Evolutionary conservation across 345 rosid genomes (phyloP), one percentile per base, ranked within the genome.

Genomic region (Citropsis articulata): DNA sequence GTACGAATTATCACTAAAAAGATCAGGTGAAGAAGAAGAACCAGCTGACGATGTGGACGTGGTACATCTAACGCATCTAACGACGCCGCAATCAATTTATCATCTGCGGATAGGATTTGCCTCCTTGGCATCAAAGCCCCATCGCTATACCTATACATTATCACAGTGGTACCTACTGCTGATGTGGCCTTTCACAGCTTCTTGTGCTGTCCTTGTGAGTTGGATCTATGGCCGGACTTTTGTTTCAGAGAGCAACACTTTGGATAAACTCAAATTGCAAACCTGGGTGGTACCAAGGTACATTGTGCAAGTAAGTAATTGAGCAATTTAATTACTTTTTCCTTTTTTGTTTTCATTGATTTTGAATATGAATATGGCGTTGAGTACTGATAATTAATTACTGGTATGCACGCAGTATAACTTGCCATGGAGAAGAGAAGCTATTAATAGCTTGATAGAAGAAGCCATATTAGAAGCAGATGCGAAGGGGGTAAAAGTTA

Each of bases 221-320:
- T 76, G 77, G 82, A 19, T 77, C 38, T 74, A 28, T 9, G 83
- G 82, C 69, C 79, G 36, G 13, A 25, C 78, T 0, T 81, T 89
- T 40, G 42, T 87, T 28, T n/a, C 76, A 0, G 90, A 87, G 76
- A 78, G 82, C 50, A 81, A 77, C 62, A 25, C 68, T 69, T 78
- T 89, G 75, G 77, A 82, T 5, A 79, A 81, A 27, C 79, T 89
- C 60, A 82, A 59, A 38, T 72, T 82, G 53, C 88, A 87, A 68
- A 56, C 87, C 27, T 89, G 91, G 90, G 83, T 87, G 13, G 53
- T 89, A 13, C 91, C 91, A 4, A 79, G 81, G 61, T 87, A 70
- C 81, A 81, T 56, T 7, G 57, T 77, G 30, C 91, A 85, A 67
- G 91, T 87, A 75, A 48, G 75, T 7, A 35, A 45, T 30, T 24